Percentiles rank a stretch among this genome's conserved stretches.
Conservation (phyloP, 805 yeast species). For the Ogataea nitratoaversa region DNA sequence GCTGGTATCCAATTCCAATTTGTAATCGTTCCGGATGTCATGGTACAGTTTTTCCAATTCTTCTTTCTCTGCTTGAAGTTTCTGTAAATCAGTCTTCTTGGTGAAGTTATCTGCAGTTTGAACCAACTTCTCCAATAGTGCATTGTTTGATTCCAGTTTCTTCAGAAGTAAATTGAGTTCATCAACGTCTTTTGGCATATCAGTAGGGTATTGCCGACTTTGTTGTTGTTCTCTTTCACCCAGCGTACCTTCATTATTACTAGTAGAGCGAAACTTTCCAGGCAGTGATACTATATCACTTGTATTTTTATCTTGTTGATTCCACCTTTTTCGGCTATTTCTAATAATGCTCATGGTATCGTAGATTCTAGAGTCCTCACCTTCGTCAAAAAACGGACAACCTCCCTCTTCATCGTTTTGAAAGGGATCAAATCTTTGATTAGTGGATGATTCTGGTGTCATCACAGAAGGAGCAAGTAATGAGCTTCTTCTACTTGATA, state of each 20-base stretch:
- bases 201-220: not conserved
- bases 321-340: constrained; percentile 13
- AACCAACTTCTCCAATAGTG: constrained; percentile 7
- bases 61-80: constrained; percentile 12
- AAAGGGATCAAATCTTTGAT: not conserved
- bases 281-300: constrained; percentile 11
- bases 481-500: constrained; percentile 15
- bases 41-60: constrained; percentile 16
- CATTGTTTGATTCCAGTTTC: constrained; percentile 10
- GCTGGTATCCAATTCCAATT: constrained; percentile 18
- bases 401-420: not conserved
- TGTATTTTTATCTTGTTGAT: constrained; percentile 5
- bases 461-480: constrained; percentile 18
- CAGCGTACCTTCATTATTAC: not conserved
- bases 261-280: constrained; percentile 14
- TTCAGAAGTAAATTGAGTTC: not conserved
- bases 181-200: not conserved
- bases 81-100: constrained; percentile 10
- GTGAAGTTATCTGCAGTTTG: constrained; percentile 13
- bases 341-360: constrained; percentile 21
- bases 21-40: constrained; percentile 22
- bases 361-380: constrained; percentile 16
- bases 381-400: constrained; percentile 4
- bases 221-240: not conserved
- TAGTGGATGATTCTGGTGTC: constrained; percentile 4